Base-by-base conservation (phyloP, 257 asterid species). In the Ligustrum vulgare region DNA sequence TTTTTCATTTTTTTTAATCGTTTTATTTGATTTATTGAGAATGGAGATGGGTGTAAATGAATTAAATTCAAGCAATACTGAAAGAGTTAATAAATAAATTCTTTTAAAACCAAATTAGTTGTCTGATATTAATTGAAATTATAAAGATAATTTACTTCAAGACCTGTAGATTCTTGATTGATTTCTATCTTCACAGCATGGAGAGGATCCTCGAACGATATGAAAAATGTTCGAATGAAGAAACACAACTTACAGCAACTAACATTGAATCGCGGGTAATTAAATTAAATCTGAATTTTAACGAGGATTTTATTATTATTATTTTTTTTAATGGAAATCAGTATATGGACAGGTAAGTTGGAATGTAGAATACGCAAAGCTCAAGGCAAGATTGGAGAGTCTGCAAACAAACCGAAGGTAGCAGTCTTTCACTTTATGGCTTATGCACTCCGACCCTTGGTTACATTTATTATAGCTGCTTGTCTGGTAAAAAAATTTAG, bases 201-300 rank as follows among this genome's bases (percentile, higher is more conserved):
- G 97, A 90, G 66, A 90, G 82, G 88, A 90, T 92, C 77, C 89
- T 92, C 5, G 96, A 90, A 80, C 83, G 93, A 67, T 92, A 92
- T 69, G 97, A 92, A 80, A 84, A 93, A 74, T 85, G 87, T 82
- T 89, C 97, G 13, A 83, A 84, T 67, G 82, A 91, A 36, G 97
- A 89, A 76, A 84, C 83, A 81, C 90, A 90, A 78, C 82, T 79
- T 54, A 83, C 73, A 51, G 69, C 84, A 51, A 80, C 87, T 3
- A 83, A 87, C 32, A 78, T 73, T 18, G 86, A 86, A 31, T 80
- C 92, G 11, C 90, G 86, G 85, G 97, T 92, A 28, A 28, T 28
- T 28, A 79, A 45, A n/a, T 2, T 6, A 54, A 6, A 54, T 5
- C 2, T 0, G 1, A 51, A 10, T 71, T 25, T 67, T 16, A 34